Evolutionary conservation across 202 grass and related monocot species (phyloP), one percentile per base, ranked within the genome.

Genomic region (Zizania palustris): DNA sequence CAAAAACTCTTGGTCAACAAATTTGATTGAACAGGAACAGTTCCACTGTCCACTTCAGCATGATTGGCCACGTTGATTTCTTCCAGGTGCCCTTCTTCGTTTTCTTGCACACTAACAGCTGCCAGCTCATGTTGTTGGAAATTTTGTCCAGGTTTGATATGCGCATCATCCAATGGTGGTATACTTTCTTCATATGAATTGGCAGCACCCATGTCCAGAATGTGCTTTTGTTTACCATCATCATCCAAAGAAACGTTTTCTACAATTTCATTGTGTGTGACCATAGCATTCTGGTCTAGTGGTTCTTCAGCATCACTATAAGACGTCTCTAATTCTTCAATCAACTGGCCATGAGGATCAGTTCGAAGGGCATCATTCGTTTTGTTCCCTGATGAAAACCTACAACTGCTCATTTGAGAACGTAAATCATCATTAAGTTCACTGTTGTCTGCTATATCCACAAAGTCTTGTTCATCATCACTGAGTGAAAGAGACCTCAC

Each of bases 311-410:
- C 28, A 10, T 90, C 83, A 44, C 79, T 79, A 12, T 86, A 86
- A 83, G 83, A 86, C 79, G 68, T 86, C 72, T 89, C 86, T 55
- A 89, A 46, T 77, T 85, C 86, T 55, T 89, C 82, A 85, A 89
- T 89, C 72, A 89, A 85, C 55, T 37, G 82, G 21, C 82, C 75
- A 75, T 86, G 83, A 7, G 88, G 83, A 80, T 90, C 83, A 65
- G 22, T 78, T 65, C 58, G 74, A 11, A 79, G 56, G 39, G 59
- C 64, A 58, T 80, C 38, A 65, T 79, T 75, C 20, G 11, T 20
- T 80, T 79, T 71, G 21, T 15, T 51, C 40, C 22, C 44, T 37
- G 57, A 67, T 19, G 13, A 35, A 78, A 80, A 82, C 65, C 79
- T 83, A 21, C 11, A 57, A 13, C 66, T 84, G 16, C 80, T 60